Base-by-base conservation (phyloP, 306 rosid genomes). In the Morella rubra region DNA sequence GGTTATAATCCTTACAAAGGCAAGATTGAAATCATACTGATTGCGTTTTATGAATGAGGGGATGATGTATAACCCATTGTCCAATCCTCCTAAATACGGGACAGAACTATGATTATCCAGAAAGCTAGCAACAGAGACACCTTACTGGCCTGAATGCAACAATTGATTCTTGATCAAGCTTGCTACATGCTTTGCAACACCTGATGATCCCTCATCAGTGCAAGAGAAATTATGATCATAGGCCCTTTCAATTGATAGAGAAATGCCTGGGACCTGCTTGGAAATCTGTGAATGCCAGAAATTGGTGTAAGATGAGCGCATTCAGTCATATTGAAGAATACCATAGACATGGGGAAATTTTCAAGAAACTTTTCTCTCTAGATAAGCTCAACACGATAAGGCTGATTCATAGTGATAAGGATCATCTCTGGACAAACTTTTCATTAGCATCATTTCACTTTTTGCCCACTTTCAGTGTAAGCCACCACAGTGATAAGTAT, bases 111-210 rank as follows among this genome's bases (percentile, higher is more conserved):
- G 1, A 65, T 5, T 16, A 41, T 9, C 22, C 5, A 44, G 42
- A 65, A 42, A 15, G 59, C 10, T 11, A 55, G 50, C 69, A 72
- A 40, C 69, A 62, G 73, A 69, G 44, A 55, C 69, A 73, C 78
- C 77, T 87, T 59, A 85, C 69, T 78, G 77, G 59, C 49, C 64
- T 76, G 83, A 61, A 76, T 44, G 55, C 24, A 85, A 73, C 37
- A 58, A 75, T 70, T 72, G 88, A 75, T 83, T 84, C 82, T 89
- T 84, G 82, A 90, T 86, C 71, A 91, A 89, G 84, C 81, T 72
- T 67, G 93, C 90, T 51, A 92, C 93, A 76, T 90, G 81, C 81
- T 85, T 83, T 55, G 97, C 99, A 83, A 90, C 96, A 91, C 96
- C 90, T 13, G 85, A 53, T 15, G 99, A 90, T 42, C 93, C 99